Conservation (phyloP, 371 early-diverging fungal genomes). For the Mortierella sp. region DNA sequence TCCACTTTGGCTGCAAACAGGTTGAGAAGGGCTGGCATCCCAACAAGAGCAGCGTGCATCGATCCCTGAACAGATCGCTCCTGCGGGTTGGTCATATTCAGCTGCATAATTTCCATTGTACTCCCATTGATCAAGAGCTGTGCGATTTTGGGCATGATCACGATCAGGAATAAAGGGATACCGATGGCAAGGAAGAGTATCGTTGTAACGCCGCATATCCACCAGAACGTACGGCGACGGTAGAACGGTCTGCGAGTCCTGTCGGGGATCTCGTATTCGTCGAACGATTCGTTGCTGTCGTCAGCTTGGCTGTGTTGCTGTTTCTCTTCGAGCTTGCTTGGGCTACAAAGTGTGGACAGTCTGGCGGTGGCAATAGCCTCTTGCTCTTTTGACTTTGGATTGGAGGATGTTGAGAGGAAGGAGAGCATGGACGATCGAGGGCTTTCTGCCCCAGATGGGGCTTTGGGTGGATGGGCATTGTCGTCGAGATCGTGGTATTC, state of each 20-base stretch:
- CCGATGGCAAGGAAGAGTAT: constrained; percentile 25
- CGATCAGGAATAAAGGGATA: constrained; percentile 30
- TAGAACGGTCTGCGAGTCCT: constrained; percentile 33
- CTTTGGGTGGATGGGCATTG: neutral
- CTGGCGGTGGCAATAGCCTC: too few relatives aligned
- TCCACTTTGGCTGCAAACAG: constrained; percentile 37
- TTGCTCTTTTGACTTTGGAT: too few relatives aligned
- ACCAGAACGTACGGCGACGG: constrained; percentile 28
- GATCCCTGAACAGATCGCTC: constrained; percentile 24
- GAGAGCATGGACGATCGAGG: too few relatives aligned
- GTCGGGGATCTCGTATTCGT: constrained; percentile 21
- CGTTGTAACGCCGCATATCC: constrained; percentile 12
- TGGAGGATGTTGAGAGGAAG: too few relatives aligned
- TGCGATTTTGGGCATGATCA: constrained; percentile 38
- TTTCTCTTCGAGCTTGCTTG: neutral
- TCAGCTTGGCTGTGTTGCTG: neutral
- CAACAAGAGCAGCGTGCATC: constrained; percentile 35
- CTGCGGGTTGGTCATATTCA: constrained; percentile 41
- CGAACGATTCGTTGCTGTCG: constrained; percentile 11
- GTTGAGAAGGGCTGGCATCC: constrained; percentile 37
- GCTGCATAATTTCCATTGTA: constrained; percentile 23
- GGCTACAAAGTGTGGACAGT: too few relatives aligned
- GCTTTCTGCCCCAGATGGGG: constrained; percentile 9
- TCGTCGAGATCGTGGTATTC: constrained; percentile 36
- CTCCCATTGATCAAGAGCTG: constrained; percentile 34